Evolutionary conservation across 139 green algal genomes (phyloP), one percentile per base, ranked within the genome.

Genomic region (Volvox africanus): DNA sequence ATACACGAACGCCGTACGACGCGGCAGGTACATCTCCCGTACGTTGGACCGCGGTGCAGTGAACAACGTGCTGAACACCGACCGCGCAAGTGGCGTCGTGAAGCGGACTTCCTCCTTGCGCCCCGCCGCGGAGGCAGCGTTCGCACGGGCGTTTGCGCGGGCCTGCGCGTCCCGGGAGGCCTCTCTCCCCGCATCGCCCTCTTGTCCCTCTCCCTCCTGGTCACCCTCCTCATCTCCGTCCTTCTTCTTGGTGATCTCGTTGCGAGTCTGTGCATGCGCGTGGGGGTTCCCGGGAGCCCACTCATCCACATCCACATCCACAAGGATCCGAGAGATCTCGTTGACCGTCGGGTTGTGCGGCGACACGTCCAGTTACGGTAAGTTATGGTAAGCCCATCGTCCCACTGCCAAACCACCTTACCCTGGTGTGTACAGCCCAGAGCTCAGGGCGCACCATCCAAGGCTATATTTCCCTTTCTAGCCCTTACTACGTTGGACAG

Each of bases 1-100:
- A 84, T 98, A 99, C 79, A 99, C 92, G 93, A 99, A 99, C 0
- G 97, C 95, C 21, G 94, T 99, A 79, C 97, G 94, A 9, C 86
- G 73, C 22, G 86, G 86, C 55, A 68, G 21, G 86, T 85, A 90
- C 86, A 90, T 76, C 55, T 90, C 86, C 55, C 75, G 73, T 13
- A 78, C 75, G 37, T 82, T 81, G 50, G 30, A 36, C 67, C 80
- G 88, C 3, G 90, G 92, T 11, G 92, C 92, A 19, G 94, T 80
- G 80, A 98, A 97, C 61, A 98, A 84, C 50, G 95, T 94, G 62
- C 89, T 80, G 87, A 93, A 96, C 24, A 98, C 93, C 9, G 88
- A 87, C 9, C 95, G 88, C 1, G 94, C 96, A 50, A 94, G 61
- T 2, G 92, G 81, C 2, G 92, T 94, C 5, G 90, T 82, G 86